Percentiles rank a stretch among this genome's conserved stretches.
phyloP scores from a whole-genome alignment of 805 yeast species.

The Candida coquimbonensis region DNA sequence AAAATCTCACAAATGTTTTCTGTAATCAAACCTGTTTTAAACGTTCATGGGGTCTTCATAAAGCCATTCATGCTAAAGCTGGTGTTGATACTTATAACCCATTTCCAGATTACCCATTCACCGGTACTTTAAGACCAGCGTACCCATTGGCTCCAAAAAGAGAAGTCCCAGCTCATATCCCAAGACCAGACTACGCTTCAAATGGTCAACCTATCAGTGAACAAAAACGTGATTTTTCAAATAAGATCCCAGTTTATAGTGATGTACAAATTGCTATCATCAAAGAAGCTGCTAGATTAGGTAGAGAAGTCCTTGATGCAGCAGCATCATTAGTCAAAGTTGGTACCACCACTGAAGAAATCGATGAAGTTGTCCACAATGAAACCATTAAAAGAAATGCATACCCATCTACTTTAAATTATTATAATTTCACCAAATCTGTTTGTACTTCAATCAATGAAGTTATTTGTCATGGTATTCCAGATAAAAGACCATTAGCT shows the following conservation, averaged over 20 bases:
- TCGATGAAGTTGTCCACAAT: slow-evolving; percentile 79
- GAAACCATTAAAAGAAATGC: slow-evolving; percentile 85
- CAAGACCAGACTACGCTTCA: slow-evolving; percentile 74
- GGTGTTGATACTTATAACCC: slow-evolving; percentile 71
- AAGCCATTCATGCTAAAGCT: slow-evolving; percentile 61
- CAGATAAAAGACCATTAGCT: slow-evolving; percentile 77
- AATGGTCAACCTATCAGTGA: slow-evolving; percentile 78
- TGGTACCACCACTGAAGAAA: slow-evolving; percentile 89
- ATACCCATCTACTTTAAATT: slow-evolving; percentile 93
- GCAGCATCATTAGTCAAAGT: slow-evolving; percentile 81
- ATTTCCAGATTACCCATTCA: slow-evolving; percentile 68
- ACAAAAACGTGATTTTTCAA: slow-evolving; percentile 60
- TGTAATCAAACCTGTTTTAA: slow-evolving; percentile 84
- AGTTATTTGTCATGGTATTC: slow-evolving; percentile 95
- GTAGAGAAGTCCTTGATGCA: slow-evolving; percentile 83
- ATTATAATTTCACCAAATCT: slow-evolving; percentile 88
- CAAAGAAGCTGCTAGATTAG: slow-evolving; percentile 66
- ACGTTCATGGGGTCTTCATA: slow-evolving; percentile 64
- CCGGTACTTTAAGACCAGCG: slow-evolving; percentile 68
- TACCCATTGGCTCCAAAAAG: slow-evolving; percentile 79
- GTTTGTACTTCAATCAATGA: slow-evolving; percentile 93
- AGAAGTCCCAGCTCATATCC: slow-evolving; percentile 62
- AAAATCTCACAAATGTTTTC: slow-evolving; percentile 53
- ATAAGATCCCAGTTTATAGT: slow-evolving; percentile 54
- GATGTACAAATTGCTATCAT: slow-evolving; percentile 69